Base-by-base conservation (phyloP, 2,329 filamentous ascomycete species). In the Fusarium drepaniforme region DNA sequence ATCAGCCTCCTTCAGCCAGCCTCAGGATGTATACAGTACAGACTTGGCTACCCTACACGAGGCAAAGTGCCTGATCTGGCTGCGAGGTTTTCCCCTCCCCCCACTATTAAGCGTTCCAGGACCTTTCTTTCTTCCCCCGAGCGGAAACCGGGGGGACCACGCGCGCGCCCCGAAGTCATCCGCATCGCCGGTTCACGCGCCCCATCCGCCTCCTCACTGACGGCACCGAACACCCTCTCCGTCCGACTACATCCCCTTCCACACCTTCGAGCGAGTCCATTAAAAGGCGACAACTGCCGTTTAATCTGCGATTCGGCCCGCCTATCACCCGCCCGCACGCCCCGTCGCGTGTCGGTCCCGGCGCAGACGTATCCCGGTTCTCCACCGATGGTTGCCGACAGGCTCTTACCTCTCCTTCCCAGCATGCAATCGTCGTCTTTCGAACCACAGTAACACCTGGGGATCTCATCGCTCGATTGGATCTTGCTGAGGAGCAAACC, bases 151-250 rank as follows among this genome's bases (percentile, higher is more conserved):
- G 73, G 72, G 61, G 72, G 72, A 75, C 74, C 77, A 75, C 62
- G 65, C 77, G 71, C 77, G 76, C 75, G 59, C 77, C 76, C 77
- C 78, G 78, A 79, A 79, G 78, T 79, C 78, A 79, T 79, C 78
- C 78, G 78, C 76, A 79, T 78, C 78, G 74, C 77, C 76, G 77
- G 78, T 67, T 72, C 78, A 79, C 77, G 77, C 77, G 77, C 76
- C 74, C 67, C 65, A 77, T 69, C 68, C 67, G 60, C 68, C 70
- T 64, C 65, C 62, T 75, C 67, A 56, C 71, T 64, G 60, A 77
- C 71, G 70, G 68, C 70, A 71, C 66, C 61, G 51, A 62, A 53
- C 49, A 53, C 49, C 56, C 68, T 69, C 70, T 73, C 59, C 63
- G 64, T 68, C 57, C 40, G 51, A 67, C 60, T 44, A 67, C 56